Base-by-base conservation (phyloP, 1,284 basidiomycete genomes). In the Ustilago tritici region DNA sequence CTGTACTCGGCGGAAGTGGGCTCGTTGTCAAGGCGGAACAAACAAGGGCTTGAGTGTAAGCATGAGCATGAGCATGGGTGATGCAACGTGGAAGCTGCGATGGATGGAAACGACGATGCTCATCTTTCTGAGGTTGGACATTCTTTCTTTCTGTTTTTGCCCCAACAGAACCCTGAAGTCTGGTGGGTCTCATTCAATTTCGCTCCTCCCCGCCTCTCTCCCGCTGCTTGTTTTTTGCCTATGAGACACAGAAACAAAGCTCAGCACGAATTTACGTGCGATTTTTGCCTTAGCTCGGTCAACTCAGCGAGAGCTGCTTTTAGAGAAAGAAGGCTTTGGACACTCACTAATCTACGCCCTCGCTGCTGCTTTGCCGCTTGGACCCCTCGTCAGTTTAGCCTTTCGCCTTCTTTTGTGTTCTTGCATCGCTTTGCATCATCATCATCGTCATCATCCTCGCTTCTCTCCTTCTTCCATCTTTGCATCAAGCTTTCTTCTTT, bases 401-500 rank as follows among this genome's bases (percentile, higher is more conserved):
- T 8, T 34, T 38, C 10, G 15, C 52, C n/a, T 14, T 19, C 35
- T 54, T 34, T 31, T 36, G 52, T 34, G 34, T 54, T 54, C 1
- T 19, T 56, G 23, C 54, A 56, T 31, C 54, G 4, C 38, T 56
- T 56, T 46, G 43, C 43, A 46, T 46, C 43, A 9, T 46, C 43
- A 7, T 19, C 43, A 28, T 28, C 23, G 23, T 28, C 43, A 3
- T 3, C 32, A 10, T 49, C 19, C 43, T 49, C 31, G 28, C 5
- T 14, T 35, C 41, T 17, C 15, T n/a, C 43, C 31, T 47, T 31
- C 19, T 15, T 23, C 31, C 40, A 43, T 40, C 32, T 49, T 32
- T n/a, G 35, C 59, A 41, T 46, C 59, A 17, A n/a, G 31, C 19
- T 38, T 50, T 54, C 41, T 41, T 53, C 55, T 53, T 52, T 12